A percentile compares a stretch with the other conserved stretches of the same genome.
Conservation (phyloP, 2,329 filamentous ascomycete genomes). For the Nectriaceae sp. region DNA sequence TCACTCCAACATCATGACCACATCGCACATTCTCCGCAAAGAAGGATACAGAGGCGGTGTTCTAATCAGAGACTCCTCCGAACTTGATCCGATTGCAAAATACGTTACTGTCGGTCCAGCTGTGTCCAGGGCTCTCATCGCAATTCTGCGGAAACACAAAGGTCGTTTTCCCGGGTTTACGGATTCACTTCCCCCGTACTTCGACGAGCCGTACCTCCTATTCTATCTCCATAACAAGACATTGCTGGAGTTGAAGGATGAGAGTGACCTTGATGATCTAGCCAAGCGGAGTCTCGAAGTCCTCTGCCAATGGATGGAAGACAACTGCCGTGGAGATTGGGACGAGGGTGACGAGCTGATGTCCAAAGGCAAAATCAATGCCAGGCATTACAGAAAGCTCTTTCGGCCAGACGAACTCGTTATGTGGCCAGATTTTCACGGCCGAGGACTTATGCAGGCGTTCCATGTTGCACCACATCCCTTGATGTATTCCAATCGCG, state of each 20-base stretch:
- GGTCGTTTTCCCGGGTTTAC: conserved; percentile 1
- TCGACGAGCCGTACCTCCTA: neutral
- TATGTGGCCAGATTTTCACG: too few species aligned
- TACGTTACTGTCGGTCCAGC: too few species aligned
- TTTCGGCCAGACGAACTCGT: too few species aligned
- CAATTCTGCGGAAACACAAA: neutral
- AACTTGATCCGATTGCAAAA: neutral
- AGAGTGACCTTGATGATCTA: neutral
- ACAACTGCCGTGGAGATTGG: conserved; percentile 4
- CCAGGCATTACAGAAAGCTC: neutral
- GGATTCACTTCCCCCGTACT: too few species aligned
- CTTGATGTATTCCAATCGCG: too few species aligned
- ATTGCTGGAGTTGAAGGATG: neutral
- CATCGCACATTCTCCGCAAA: neutral
- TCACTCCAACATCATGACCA: rapidly evolving
- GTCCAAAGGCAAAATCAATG: conserved; percentile 2
- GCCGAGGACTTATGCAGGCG: too few species aligned
- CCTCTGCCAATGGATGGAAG: conserved; percentile 11
- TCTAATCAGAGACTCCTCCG: neutral
- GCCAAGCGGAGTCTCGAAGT: neutral
- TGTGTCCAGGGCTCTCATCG: too few species aligned
- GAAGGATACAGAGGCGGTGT: neutral
- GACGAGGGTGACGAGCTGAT: conserved; percentile 9
- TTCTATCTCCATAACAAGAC: conserved; percentile 5
- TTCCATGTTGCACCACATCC: too few species aligned